These are phyloP conservation scores for Boletus subparvulus DNA, from an alignment of 768 basidiomycete genomes.

Conservation along the genomic window DNA sequence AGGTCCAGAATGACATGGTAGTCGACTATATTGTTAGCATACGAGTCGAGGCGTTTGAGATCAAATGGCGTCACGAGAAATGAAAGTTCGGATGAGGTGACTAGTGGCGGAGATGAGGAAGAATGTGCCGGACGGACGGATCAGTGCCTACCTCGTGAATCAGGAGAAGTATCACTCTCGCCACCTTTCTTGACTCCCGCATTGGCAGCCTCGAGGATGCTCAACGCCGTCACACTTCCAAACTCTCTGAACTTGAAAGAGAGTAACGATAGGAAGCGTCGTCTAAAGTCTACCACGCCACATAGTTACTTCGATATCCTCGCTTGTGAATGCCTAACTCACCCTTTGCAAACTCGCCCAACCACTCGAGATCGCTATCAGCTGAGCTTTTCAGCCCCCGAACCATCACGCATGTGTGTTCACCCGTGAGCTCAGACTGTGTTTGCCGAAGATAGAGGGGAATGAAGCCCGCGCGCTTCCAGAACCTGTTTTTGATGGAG, in stretches of 20 bases:
- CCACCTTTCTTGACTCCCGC: slow-evolving; percentile 48
- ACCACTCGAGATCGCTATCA: slow-evolving; percentile 71
- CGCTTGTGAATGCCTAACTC: slow-evolving; percentile 2
- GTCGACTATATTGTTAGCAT: slow-evolving; percentile 93
- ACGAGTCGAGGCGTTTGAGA: slow-evolving; percentile 92
- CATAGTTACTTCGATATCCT: not conserved
- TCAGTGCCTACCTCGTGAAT: slow-evolving; percentile 30
- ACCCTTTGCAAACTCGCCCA: slow-evolving; percentile 88
- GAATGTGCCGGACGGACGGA: slow-evolving; percentile 13
- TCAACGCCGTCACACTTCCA: slow-evolving; percentile 81
- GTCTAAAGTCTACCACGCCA: slow-evolving; percentile 74
- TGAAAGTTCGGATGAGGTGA: slow-evolving; percentile 46
- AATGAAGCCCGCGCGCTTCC: slow-evolving; percentile 91
- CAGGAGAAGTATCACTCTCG: slow-evolving; percentile 34
- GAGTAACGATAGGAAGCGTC: slow-evolving; percentile 83
- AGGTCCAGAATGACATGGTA: slow-evolving; percentile 96
- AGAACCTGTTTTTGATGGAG: slow-evolving; percentile 57
- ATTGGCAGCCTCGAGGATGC: slow-evolving; percentile 84
- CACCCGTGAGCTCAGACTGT: slow-evolving; percentile 91
- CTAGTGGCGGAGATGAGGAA: slow-evolving; percentile 7
- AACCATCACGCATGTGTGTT: slow-evolving; percentile 96
- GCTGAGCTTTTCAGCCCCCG: slow-evolving; percentile 71
- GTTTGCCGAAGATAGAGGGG: slow-evolving; percentile 95
- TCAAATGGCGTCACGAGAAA: slow-evolving; percentile 86
- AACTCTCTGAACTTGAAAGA: slow-evolving; percentile 97